These are phyloP conservation scores for Fraxinus xanthoxyloides DNA, from an alignment of 305 asterid genomes.

Conservation along the genomic window DNA sequence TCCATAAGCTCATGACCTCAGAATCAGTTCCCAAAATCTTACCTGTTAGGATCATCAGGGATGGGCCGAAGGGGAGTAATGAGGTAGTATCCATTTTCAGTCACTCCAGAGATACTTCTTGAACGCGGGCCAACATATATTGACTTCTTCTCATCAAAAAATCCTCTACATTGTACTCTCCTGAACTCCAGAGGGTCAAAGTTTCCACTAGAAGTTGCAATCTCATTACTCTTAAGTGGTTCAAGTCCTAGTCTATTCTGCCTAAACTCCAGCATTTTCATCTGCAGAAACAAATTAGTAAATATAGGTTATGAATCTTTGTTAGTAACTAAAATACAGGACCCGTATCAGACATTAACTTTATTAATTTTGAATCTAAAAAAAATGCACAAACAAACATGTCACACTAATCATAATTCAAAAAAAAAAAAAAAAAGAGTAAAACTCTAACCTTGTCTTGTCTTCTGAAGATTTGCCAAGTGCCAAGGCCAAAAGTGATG, in stretches of 20 bases:
- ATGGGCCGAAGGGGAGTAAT: slow-evolving; percentile 77
- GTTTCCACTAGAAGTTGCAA: slow-evolving; percentile 38
- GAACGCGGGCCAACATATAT: slow-evolving; percentile 88
- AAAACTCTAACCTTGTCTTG: slow-evolving; percentile 62
- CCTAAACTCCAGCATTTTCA: slow-evolving; percentile 67
- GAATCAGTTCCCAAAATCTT: neutral
- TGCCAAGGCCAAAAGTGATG: slow-evolving; percentile 84
- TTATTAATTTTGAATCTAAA: neutral
- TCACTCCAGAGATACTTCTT: slow-evolving; percentile 92
- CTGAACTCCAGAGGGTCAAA: slow-evolving; percentile 67
- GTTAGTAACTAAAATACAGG: neutral
- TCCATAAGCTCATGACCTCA: neutral
- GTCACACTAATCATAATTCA: neutral
- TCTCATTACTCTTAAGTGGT: slow-evolving; percentile 59
- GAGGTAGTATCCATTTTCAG: slow-evolving; percentile 86
- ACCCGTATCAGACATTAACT: slow-evolving; percentile 13
- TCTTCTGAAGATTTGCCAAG: slow-evolving; percentile 89
- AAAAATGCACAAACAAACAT: neutral
- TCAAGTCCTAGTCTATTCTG: slow-evolving; percentile 59
- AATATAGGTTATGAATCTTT: neutral
- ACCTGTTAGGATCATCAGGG: slow-evolving; percentile 67
- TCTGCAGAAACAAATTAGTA: slow-evolving; percentile 38
- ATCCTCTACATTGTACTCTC: slow-evolving; percentile 70
- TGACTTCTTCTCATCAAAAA: slow-evolving; percentile 73
- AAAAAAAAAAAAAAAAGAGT: neutral